Evolutionary conservation across 78 protist species (phyloP).

Genomic region (Dictyostelium purpureum): DNA sequence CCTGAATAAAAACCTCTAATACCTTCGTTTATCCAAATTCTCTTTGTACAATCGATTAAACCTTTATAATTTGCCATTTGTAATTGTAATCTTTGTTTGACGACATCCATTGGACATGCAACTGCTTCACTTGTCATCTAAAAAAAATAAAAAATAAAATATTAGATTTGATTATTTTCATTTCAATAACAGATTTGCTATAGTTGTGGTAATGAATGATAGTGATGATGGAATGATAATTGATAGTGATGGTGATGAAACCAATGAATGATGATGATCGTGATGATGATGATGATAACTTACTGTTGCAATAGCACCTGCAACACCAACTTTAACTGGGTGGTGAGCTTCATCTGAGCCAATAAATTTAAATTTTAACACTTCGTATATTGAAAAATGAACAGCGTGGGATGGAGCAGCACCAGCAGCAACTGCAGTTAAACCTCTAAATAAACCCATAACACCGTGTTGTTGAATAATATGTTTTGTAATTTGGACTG

Average conservation of each 20-base stretch:
- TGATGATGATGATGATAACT: neutral
- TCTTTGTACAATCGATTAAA: slow-evolving; percentile 49
- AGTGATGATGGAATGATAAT: too few species aligned
- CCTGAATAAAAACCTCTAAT: slow-evolving; percentile 69
- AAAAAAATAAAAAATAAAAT: neutral
- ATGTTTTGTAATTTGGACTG: slow-evolving; percentile 39
- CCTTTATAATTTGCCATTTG: slow-evolving; percentile 60
- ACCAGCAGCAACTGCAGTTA: slow-evolving; percentile 82
- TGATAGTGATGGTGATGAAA: too few species aligned
- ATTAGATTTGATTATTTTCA: neutral
- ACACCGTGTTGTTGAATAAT: slow-evolving; percentile 65
- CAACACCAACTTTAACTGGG: slow-evolving; percentile 60
- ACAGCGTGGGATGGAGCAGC: slow-evolving; percentile 86
- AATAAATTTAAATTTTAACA: slow-evolving; percentile 31
- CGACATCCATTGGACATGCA: slow-evolving; percentile 86
- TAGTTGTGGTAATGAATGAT: neutral
- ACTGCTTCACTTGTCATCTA: slow-evolving; percentile 79
- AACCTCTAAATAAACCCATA: slow-evolving; percentile 69
- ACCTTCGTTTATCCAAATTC: slow-evolving; percentile 77
- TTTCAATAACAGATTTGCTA: neutral
- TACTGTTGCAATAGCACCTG: slow-evolving; percentile 81
- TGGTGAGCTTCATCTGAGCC: slow-evolving; percentile 30
- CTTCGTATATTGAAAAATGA: slow-evolving; percentile 79
- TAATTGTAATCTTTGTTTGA: slow-evolving; percentile 86
- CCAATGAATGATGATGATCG: too few species aligned